phyloP scores from a whole-genome alignment of 2,329 filamentous ascomycete species.

The Davidsoniella eucalypti region DNA sequence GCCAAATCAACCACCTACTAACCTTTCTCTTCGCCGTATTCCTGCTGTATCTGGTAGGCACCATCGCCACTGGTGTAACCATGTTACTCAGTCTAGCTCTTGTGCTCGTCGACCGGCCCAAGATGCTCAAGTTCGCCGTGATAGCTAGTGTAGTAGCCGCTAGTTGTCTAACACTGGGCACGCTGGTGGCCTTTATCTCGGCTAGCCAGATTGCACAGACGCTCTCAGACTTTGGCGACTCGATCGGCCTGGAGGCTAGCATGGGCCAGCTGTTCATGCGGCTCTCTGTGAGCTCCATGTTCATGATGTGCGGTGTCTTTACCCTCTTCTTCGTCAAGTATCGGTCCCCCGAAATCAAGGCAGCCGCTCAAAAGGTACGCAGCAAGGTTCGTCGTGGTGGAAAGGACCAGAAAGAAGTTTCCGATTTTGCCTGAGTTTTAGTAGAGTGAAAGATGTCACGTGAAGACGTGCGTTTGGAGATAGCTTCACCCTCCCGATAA shows the following conservation, averaged over 20 bases:
- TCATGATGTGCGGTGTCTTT: slow-evolving; percentile 21
- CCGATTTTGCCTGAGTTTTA: not conserved
- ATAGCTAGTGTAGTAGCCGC: slow-evolving; percentile 22
- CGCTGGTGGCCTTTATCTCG: slow-evolving; percentile 27
- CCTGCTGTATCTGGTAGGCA: slow-evolving; percentile 31
- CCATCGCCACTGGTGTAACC: slow-evolving; percentile 24
- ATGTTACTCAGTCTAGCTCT: slow-evolving; percentile 21
- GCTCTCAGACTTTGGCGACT: slow-evolving; percentile 28
- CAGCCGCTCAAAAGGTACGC: slow-evolving; percentile 10
- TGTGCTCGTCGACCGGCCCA: not conserved
- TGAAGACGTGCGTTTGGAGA: not conserved
- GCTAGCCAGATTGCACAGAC: slow-evolving; percentile 24
- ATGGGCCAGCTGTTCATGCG: slow-evolving; percentile 28
- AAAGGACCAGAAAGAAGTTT: too few species aligned
- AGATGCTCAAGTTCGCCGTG: slow-evolving; percentile 20
- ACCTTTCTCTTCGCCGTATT: slow-evolving; percentile 30
- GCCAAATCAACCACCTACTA: slow-evolving; percentile 34
- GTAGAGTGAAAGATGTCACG: not conserved
- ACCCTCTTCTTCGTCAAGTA: slow-evolving; percentile 18
- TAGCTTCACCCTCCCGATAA: not conserved
- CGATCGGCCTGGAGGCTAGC: slow-evolving; percentile 28
- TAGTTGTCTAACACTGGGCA: slow-evolving; percentile 24
- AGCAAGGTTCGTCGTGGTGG: too few species aligned
- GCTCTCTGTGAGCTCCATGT: slow-evolving; percentile 30
- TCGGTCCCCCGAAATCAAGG: slow-evolving; percentile 8